Conservation (phyloP, 306 rosid genomes). For the Elaeagnus macrophylla region DNA sequence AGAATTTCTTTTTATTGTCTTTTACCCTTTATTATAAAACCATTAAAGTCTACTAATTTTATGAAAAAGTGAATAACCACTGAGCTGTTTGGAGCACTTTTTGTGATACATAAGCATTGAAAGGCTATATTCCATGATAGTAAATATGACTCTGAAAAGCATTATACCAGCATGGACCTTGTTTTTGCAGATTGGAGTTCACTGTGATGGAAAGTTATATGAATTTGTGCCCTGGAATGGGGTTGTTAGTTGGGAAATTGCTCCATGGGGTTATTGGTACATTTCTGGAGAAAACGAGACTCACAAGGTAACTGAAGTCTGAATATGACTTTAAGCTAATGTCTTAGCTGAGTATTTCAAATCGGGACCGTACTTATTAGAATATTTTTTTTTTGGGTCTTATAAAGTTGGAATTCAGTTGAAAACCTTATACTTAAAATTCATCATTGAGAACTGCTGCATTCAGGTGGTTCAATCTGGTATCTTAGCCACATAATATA, state of each 20-base stretch:
- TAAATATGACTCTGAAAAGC: too few species aligned
- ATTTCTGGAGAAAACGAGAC: slow-evolving; percentile 67
- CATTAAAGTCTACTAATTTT: too few species aligned
- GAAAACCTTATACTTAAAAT: too few species aligned
- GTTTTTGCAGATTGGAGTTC: slow-evolving; percentile 72
- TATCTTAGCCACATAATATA: background rate
- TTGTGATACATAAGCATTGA: too few species aligned
- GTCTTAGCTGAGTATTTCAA: background rate
- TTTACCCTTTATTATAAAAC: too few species aligned
- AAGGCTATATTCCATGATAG: too few species aligned
- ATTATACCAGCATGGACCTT: background rate
- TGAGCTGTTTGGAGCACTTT: too few species aligned
- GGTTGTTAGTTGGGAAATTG: slow-evolving; percentile 66
- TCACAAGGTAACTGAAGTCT: slow-evolving; percentile 54
- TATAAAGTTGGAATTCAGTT: too few species aligned
- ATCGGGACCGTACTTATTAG: background rate
- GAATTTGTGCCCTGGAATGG: slow-evolving; percentile 96
- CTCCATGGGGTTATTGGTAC: slow-evolving; percentile 80
- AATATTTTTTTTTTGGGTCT: background rate
- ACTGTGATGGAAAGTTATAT: slow-evolving; percentile 62
- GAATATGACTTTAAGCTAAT: slow-evolving; percentile 7
- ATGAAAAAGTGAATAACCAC: too few species aligned
- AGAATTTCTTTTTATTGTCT: too few species aligned
- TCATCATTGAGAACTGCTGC: too few species aligned
- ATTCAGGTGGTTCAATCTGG: background rate